Conservation (phyloP, 2,329 filamentous ascomycete species). For the Phialemoniopsis sp. region DNA sequence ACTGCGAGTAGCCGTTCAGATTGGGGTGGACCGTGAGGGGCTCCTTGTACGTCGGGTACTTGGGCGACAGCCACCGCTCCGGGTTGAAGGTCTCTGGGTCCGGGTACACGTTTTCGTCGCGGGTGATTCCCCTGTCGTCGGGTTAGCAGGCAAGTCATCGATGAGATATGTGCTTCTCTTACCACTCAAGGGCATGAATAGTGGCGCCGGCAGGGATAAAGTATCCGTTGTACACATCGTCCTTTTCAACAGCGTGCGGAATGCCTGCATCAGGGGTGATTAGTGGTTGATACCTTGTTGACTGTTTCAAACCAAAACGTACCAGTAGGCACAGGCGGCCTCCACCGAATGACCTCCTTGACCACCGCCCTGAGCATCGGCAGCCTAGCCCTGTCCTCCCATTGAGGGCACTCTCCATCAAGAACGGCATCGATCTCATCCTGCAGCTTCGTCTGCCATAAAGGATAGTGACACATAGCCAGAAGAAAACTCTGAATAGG, state of each 20-base stretch:
- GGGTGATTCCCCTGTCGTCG: slow-evolving; percentile 35
- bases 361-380: slow-evolving; percentile 43
- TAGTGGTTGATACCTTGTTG: neutral
- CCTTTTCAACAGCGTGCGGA: slow-evolving; percentile 44
- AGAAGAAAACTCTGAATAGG: slow-evolving; percentile 37
- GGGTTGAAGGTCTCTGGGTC: slow-evolving; percentile 34
- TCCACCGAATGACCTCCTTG: slow-evolving; percentile 50
- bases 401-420: slow-evolving; percentile 36
- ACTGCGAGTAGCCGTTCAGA: slow-evolving; percentile 35
- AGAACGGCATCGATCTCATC: slow-evolving; percentile 43
- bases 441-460: slow-evolving; percentile 26
- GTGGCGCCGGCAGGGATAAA: slow-evolving; percentile 47
- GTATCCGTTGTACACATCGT: slow-evolving; percentile 48
- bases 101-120: slow-evolving; percentile 32
- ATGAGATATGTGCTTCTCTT: too few species aligned
- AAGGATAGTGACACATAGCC: slow-evolving; percentile 25
- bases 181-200: slow-evolving; percentile 50
- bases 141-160: too few species aligned
- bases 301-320: slow-evolving; percentile 7
- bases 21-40: slow-evolving; percentile 31
- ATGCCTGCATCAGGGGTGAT: slow-evolving; percentile 27
- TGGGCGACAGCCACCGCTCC: slow-evolving; percentile 28
- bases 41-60: slow-evolving; percentile 32
- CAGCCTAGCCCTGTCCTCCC: slow-evolving; percentile 39
- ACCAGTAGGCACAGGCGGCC: slow-evolving; percentile 49